phyloP scores from a whole-genome alignment of 2,329 filamentous ascomycete genomes.

The Penicillium sp. region DNA sequence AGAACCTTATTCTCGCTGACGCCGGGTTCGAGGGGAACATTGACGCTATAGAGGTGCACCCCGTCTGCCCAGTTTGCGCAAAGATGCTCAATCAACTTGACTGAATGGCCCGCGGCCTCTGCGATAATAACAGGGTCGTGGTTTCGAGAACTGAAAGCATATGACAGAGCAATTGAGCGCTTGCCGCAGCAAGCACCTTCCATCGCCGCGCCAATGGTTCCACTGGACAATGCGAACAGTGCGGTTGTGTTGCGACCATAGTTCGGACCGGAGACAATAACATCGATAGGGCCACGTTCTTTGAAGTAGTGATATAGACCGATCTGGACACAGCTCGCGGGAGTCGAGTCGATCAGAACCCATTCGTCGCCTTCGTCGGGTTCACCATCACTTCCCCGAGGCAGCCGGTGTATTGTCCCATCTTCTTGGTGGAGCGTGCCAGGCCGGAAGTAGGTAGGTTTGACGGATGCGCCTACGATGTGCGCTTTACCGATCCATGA shows the following conservation, averaged over 20 bases:
- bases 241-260: constrained; percentile 76
- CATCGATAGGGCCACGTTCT: constrained; percentile 61
- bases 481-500: constrained; percentile 99
- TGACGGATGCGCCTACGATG: constrained; percentile 80
- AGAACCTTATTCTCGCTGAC: constrained; percentile 63
- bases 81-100: constrained; percentile 70
- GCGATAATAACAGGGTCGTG: constrained; percentile 75
- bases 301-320: constrained; percentile 71
- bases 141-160: constrained; percentile 77
- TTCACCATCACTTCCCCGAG: constrained; percentile 46
- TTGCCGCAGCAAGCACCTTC: constrained; percentile 64
- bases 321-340: constrained; percentile 72
- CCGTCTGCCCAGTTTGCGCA: constrained; percentile 63
- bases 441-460: constrained; percentile 72
- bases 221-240: constrained; percentile 67
- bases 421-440: constrained; percentile 54
- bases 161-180: constrained; percentile 72
- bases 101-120: constrained; percentile 63
- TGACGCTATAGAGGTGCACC: constrained; percentile 81
- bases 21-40: constrained; percentile 73
- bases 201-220: constrained; percentile 67
- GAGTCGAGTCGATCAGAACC: constrained; percentile 72
- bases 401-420: constrained; percentile 57
- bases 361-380: constrained; percentile 58
- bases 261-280: constrained; percentile 72